A percentile compares a stretch with the other conserved stretches of the same genome.
These are phyloP conservation scores for Phytophthora hibernalis DNA, from an alignment of 352 stramenopile species.

Conservation along the genomic window DNA sequence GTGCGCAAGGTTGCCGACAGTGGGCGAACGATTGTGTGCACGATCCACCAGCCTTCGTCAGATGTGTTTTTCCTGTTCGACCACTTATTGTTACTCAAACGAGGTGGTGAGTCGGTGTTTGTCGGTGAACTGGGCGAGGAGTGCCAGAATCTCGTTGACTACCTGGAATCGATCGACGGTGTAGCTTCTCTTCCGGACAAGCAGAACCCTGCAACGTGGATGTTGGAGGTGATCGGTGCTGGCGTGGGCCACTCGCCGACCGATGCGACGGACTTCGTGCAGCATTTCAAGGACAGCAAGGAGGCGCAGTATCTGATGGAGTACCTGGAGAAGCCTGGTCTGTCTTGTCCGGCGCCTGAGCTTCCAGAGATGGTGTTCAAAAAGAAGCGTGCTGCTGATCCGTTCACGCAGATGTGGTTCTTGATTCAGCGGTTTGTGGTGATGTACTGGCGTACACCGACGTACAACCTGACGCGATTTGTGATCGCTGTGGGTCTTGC, in stretches of 20 bases:
- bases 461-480: constrained; percentile 85
- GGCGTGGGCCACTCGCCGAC: constrained; percentile 24
- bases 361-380: constrained; percentile 40
- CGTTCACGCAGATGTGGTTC: constrained; percentile 36
- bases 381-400: constrained; percentile 43
- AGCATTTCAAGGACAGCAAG: constrained; percentile 44
- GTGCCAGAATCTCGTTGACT: constrained; percentile 42
- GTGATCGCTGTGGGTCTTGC: constrained; percentile 63
- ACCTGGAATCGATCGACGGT: constrained; percentile 50
- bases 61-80: constrained; percentile 91
- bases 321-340: constrained; percentile 25
- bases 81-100: constrained; percentile 73
- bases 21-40: constrained; percentile 82
- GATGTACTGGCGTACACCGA: constrained; percentile 74
- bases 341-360: constrained; percentile 21
- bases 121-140: constrained; percentile 52
- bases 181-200: constrained; percentile 33
- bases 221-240: constrained; percentile 48
- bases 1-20: constrained; percentile 78
- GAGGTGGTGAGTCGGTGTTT: constrained; percentile 52
- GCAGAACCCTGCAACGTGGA: constrained; percentile 64
- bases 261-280: constrained; percentile 47
- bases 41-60: constrained; percentile 90
- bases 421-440: constrained; percentile 28
- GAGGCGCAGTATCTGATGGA: constrained; percentile 25